Percentiles rank a stretch among this genome's conserved stretches.
These are phyloP conservation scores for Picea glauca DNA, from an alignment of 75 land plant species.

Conservation along the genomic window DNA sequence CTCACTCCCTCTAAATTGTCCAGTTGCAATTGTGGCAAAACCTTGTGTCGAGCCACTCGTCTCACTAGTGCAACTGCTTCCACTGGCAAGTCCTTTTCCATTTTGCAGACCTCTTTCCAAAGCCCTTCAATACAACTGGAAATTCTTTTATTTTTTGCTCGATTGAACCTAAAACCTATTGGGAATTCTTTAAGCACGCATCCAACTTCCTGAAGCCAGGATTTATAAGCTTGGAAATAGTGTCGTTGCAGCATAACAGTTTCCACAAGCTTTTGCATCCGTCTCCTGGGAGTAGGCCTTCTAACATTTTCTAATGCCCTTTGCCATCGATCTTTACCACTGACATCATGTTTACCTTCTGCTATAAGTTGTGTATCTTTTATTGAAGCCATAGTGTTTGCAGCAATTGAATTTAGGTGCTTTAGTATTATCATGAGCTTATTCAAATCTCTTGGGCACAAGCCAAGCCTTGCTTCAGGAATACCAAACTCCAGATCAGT, in stretches of 20 bases:
- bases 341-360: not conserved
- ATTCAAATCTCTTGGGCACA: not conserved
- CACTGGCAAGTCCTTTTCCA: slow-evolving; percentile 4
- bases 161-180: not conserved
- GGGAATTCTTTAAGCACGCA: not conserved
- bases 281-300: not conserved
- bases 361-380: not conserved
- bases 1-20: not conserved
- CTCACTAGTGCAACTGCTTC: slow-evolving; percentile 7
- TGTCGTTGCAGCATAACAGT: not conserved
- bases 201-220: slow-evolving; percentile 7
- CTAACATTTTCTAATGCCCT: not conserved
- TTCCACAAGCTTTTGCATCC: slow-evolving; percentile 6
- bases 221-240: slow-evolving; percentile 7
- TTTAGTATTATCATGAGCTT: slow-evolving; percentile 1
- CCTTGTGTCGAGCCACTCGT: slow-evolving; percentile 2
- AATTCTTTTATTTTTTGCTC: not conserved
- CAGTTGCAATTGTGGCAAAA: not conserved
- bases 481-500: slow-evolving; percentile 2
- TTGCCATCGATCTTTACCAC: not conserved
- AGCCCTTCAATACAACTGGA: not conserved
- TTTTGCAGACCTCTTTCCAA: slow-evolving; percentile 4
- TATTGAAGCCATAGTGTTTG: not conserved
- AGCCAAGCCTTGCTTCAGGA: slow-evolving; percentile 2
- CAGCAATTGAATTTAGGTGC: not conserved